These are phyloP conservation scores for Beauveria sp. DNA, from an alignment of 2,329 filamentous ascomycete species.

Conservation along the genomic window DNA sequence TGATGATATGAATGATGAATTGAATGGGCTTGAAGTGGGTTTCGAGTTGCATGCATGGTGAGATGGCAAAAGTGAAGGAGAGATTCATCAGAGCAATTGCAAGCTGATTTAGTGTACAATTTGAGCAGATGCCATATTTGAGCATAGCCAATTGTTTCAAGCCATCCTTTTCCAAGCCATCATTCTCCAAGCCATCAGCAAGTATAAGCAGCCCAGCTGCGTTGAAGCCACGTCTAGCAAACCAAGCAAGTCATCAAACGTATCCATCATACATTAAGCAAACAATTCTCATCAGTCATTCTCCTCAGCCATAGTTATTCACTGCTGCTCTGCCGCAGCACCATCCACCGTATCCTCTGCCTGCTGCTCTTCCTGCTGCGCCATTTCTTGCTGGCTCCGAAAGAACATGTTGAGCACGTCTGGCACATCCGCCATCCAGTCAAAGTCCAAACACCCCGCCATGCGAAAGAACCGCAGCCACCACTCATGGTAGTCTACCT, in stretches of 20 bases:
- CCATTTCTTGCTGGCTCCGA: background rate
- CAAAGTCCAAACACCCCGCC: conserved; percentile 12
- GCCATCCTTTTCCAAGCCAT: background rate
- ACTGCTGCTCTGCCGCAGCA: background rate
- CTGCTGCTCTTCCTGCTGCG: background rate
- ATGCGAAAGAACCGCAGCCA: conserved; percentile 11
- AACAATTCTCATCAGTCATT: background rate
- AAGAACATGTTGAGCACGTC: conserved; percentile 4
- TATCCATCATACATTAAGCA: background rate
- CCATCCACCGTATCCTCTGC: background rate
- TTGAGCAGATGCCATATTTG: background rate
- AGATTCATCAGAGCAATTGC: background rate
- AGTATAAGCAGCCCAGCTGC: background rate
- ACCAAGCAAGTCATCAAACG: conserved; percentile 1
- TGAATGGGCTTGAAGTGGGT: background rate
- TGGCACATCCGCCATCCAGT: conserved; percentile 10
- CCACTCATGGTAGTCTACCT: conserved; percentile 9
- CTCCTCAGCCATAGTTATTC: too few species aligned
- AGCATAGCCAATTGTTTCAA: background rate
- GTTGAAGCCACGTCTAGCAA: background rate
- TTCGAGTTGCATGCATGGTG: too few species aligned
- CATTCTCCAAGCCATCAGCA: background rate
- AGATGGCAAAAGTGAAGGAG: background rate
- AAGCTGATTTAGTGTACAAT: background rate
- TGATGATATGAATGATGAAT: background rate